Base-by-base conservation (phyloP, 2,329 filamentous ascomycete species). In the Aureobasidium sp. region DNA sequence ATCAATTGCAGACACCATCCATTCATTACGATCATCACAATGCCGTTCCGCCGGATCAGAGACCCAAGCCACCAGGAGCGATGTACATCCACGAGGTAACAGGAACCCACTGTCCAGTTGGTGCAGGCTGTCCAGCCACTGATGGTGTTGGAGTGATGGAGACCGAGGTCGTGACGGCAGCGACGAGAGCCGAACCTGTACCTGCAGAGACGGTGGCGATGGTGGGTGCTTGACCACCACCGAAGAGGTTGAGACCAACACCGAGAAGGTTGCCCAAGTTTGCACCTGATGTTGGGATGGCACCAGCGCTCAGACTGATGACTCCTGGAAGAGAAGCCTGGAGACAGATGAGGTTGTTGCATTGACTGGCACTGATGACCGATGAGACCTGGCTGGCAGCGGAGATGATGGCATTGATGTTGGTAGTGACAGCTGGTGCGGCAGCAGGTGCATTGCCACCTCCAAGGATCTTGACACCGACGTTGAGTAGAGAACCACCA, bases 261-360 rank as follows among this genome's bases (percentile, higher is more conserved):
- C 57, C 57, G n/a, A 59, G 57, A 50, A 59, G 57, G 57, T 59
- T 59, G 45, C 57, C 57, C 27, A 59, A 36, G 57, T 59, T 59
- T 25, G 57, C 57, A 27, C 57, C 57, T 2, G 57, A 36, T 41
- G 57, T 59, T 41, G 57, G 57, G 11, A 59, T 49, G 27, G 45
- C 44, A 32, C 57, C 57, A 11, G 36, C 57, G 29, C 57, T 59
- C 36, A 59, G 29, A 42, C 57, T 59, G 45, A 59, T 59, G 32
- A 59, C 45, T 6, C 57, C 57, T 8, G 57, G 57, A 25, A 59
- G 57, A 16, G 57, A 59, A 16, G 57, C 57, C n/a, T 59, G 57
- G n/a, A 59, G 57, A 16, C 57, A 59, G 36, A 59, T 32, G 16
- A 59, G 57, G 27, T 59, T 45, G 25, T 2, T 41, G 41, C 57